These are phyloP conservation scores for Cokeromyces recurvatus DNA, from an alignment of 371 early-diverging fungal genomes.

Conservation along the genomic window DNA sequence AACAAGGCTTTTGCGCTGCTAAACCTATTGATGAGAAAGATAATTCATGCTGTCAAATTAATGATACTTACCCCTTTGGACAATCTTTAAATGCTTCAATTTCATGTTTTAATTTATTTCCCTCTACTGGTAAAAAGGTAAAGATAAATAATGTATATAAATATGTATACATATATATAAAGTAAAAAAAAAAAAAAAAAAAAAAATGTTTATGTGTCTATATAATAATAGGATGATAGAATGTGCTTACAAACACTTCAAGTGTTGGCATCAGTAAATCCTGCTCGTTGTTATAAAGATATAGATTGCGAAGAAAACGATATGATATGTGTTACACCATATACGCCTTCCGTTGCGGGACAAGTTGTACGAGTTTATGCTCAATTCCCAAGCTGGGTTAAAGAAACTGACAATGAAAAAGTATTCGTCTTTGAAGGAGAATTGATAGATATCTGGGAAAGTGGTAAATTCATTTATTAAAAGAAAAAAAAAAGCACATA, in stretches of 20 bases:
- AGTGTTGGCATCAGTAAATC: conserved; percentile 25
- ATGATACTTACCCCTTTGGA: conserved; percentile 48
- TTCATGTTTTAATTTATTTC: conserved; percentile 47
- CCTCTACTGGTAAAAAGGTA: conserved; percentile 1
- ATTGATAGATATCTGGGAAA: conserved; percentile 57
- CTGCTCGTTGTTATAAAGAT: conserved; percentile 30
- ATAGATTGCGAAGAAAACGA: conserved; percentile 24
- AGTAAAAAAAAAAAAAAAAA: too few relatives aligned
- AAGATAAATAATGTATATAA: too few relatives aligned
- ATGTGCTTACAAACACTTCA: conserved; percentile 35
- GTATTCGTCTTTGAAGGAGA: conserved; percentile 54
- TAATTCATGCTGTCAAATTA: conserved; percentile 56
- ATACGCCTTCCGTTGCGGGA: conserved; percentile 47
- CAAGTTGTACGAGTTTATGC: conserved; percentile 55
- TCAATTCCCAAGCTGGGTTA: conserved; percentile 34
- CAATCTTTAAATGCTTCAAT: conserved; percentile 39
- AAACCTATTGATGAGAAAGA: conserved; percentile 14
- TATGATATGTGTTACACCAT: conserved; percentile 53
- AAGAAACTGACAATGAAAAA: conserved; percentile 20
- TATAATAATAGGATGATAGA: conserved; percentile 3
- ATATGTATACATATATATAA: too few relatives aligned
- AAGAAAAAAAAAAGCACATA: too few relatives aligned
- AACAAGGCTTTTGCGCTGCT: conserved; percentile 41
- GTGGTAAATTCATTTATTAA: conserved; percentile 27
- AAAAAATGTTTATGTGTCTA: too few relatives aligned